Evolutionary conservation across 2,329 filamentous ascomycete genomes (phyloP).

Genomic region (Aspergillus flavus): DNA sequence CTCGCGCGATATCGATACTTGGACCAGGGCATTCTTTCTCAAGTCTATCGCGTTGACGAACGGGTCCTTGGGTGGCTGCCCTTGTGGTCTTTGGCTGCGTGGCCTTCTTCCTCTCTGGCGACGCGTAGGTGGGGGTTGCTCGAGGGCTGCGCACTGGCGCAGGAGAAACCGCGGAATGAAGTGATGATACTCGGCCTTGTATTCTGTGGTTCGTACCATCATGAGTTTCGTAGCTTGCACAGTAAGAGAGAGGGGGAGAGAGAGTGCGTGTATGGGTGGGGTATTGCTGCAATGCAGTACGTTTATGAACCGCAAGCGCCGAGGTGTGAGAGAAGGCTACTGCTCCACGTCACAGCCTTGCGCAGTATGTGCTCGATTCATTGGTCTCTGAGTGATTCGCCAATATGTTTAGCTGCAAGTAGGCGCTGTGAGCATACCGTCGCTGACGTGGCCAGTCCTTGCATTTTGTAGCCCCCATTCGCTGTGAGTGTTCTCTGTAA

Average conservation of each 20-base stretch:
- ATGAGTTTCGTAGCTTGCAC: too few species aligned
- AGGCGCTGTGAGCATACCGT: background rate
- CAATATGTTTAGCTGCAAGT: background rate
- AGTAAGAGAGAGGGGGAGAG: too few species aligned
- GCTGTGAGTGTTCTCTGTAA: background rate
- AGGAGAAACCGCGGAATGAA: conserved; percentile 41
- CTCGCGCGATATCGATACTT: conserved; percentile 23
- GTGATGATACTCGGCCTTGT: conserved; percentile 34
- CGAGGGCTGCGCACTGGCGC: conserved; percentile 32
- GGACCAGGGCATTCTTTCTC: conserved; percentile 9
- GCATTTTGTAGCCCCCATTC: background rate
- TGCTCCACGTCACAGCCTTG: background rate
- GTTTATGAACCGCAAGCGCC: background rate
- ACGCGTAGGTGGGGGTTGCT: conserved; percentile 11
- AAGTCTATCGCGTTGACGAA: background rate
- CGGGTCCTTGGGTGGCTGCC: background rate
- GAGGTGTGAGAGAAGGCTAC: background rate
- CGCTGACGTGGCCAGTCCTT: background rate
- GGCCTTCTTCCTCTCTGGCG: background rate
- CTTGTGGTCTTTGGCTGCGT: background rate
- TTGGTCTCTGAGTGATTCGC: background rate
- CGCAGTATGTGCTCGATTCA: background rate
- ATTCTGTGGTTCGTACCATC: background rate
- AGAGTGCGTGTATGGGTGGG: background rate
- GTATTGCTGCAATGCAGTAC: background rate